Evolutionary conservation across 176 grass and related monocot species (phyloP).

Genomic region (Triticum timopheevii): DNA sequence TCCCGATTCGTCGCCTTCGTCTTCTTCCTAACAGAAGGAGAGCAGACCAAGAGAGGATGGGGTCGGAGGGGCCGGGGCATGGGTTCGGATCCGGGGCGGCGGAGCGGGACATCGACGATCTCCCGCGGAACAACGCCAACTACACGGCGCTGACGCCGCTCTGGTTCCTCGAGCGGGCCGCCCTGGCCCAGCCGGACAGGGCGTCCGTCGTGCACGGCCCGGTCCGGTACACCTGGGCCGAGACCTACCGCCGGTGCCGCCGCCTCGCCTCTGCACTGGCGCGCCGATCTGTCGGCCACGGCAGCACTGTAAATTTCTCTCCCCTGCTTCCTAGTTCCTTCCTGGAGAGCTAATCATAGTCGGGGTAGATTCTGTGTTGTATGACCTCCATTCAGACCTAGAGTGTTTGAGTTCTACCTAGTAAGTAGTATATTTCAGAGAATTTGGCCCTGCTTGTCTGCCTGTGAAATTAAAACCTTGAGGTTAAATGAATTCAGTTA

Average conservation of each 20-base stretch:
- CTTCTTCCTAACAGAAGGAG: not conserved
- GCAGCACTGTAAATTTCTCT: constrained; percentile 49
- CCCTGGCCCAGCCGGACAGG: constrained; percentile 75
- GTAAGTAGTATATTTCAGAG: no score
- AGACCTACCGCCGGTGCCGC: constrained; percentile 90
- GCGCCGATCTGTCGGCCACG: constrained; percentile 57
- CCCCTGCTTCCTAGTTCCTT: not conserved
- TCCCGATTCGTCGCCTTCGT: not conserved
- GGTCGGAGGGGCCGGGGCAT: not conserved
- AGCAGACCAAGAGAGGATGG: constrained; percentile 25
- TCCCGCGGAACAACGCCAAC: constrained; percentile 88
- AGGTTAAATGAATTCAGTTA: no score
- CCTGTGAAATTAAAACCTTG: no score
- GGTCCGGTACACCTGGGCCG: constrained; percentile 69
- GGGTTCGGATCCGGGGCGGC: constrained; percentile 3
- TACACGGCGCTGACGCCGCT: constrained; percentile 87
- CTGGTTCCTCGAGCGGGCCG: constrained; percentile 92
- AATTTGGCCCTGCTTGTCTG: no score
- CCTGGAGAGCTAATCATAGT: no score
- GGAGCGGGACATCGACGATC: constrained; percentile 83
- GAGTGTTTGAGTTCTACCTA: no score
- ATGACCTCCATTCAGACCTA: no score
- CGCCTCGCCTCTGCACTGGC: constrained; percentile 78
- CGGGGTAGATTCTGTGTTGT: no score
- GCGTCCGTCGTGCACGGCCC: constrained; percentile 70